Base-by-base conservation (phyloP, 805 yeast species). In the Saturnispora halmiae region DNA sequence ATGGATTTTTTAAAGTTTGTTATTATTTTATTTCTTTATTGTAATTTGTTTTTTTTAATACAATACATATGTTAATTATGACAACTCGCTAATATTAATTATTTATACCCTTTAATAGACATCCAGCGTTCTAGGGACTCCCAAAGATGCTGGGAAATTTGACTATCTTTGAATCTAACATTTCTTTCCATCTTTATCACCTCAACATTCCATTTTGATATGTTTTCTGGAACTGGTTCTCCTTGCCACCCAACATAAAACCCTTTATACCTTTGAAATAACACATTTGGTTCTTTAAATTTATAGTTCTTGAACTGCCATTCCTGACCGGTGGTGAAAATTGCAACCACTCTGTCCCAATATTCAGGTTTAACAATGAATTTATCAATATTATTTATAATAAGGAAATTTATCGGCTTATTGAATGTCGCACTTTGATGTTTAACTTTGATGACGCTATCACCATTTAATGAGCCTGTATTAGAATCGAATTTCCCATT, bases 341-440 rank as follows among this genome's bases (percentile, higher is more conserved):
- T 83, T 0, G 95, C 96, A 36, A 90, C 84, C 1, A 92, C 96
- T 44, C 98, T 73, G 55, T 86, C 94, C 99, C 99, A 92, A 63
- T 92, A 86, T 59, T 92, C 97, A 3, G 95, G 94, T 58, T 88
- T 90, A 19, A 83, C 79, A 65, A 83, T 82, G 63, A 82, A 82
- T 62, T 79, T 73, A 40, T 87, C 94, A 4, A 87, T 86, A 42
- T 84, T 82, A 56, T 85, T 94, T 25, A 88, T 96, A 41, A 92
- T 82, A 51, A 87, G 69, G 52, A 84, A 81, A 34, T 76, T 72
- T 38, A 79, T 67, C 18, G 70, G 74, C 27, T 42, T 52, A 13
- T 82, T 76, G 27, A 85, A 65, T 37, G 65, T 63, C 38, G 75
- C 75, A 21, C 82, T 74, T 3, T 64, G 60, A 43, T 84, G 79